Percentiles rank a stretch among this genome's conserved stretches.
phyloP scores from a whole-genome alignment of 768 basidiomycete genomes.

The Hortiboletus campestris region DNA sequence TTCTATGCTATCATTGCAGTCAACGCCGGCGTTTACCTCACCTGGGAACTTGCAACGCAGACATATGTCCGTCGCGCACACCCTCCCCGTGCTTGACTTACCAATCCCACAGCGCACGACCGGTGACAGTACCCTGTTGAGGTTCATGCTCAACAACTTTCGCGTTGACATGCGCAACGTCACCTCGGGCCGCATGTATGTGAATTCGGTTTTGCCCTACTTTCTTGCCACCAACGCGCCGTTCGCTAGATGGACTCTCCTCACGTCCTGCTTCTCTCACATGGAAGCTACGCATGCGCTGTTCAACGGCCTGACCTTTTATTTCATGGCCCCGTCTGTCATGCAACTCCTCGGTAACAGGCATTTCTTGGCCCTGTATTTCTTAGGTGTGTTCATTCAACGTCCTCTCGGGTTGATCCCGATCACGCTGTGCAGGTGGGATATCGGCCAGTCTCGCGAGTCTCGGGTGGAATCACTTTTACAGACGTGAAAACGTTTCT shows the following conservation, averaged over 20 bases:
- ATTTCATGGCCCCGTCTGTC: conserved; percentile 69
- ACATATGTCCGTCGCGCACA: conserved; percentile 34
- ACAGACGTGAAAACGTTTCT: conserved; percentile 29
- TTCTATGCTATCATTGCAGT: conserved; percentile 64
- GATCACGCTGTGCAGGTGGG: conserved; percentile 45
- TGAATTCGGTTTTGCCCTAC: neutral
- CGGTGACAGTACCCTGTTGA: conserved; percentile 36
- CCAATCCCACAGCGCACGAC: conserved; percentile 33
- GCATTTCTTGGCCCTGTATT: conserved; percentile 69
- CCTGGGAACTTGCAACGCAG: conserved; percentile 48
- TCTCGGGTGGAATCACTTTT: conserved; percentile 44
- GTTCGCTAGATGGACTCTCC: conserved; percentile 62
- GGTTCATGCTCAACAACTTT: conserved; percentile 66
- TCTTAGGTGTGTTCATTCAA: conserved; percentile 50
- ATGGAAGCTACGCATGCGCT: conserved; percentile 56
- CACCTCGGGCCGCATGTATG: conserved; percentile 61
- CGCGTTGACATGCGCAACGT: conserved; percentile 60
- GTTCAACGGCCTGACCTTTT: conserved; percentile 78
- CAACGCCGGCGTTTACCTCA: conserved; percentile 59
- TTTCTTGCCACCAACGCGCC: neutral
- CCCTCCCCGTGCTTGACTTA: neutral
- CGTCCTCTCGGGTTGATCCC: neutral
- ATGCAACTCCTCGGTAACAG: conserved; percentile 62
- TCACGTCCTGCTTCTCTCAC: conserved; percentile 75
- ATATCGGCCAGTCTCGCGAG: conserved; percentile 51